Percentiles rank a stretch among this genome's conserved stretches.
Conservation (phyloP, 2,329 filamentous ascomycete genomes). For the Diatrype stigma region DNA sequence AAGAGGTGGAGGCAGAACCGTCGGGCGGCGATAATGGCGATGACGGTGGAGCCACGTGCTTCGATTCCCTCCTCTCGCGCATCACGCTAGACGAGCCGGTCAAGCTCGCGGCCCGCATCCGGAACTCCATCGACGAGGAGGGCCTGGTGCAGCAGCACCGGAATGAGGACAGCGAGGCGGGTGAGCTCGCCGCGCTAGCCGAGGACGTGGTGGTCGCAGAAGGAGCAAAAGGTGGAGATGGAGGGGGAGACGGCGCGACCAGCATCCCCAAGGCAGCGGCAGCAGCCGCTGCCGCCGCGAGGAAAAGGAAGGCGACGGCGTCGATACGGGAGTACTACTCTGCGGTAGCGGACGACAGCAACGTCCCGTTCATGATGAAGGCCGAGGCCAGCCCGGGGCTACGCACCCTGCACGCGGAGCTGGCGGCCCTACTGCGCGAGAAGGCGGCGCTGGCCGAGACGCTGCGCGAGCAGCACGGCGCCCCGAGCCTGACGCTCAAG, state of each 20-base stretch:
- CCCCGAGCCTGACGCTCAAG: slow-evolving; percentile 67
- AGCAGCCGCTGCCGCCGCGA: slow-evolving; percentile 26
- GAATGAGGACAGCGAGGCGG: slow-evolving; percentile 67
- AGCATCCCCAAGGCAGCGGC: slow-evolving; percentile 30
- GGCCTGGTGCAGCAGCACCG: slow-evolving; percentile 78
- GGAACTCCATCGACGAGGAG: slow-evolving; percentile 84
- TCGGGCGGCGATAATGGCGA: slow-evolving; percentile 38
- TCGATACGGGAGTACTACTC: slow-evolving; percentile 55
- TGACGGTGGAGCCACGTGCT: slow-evolving; percentile 26
- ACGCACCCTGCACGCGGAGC: slow-evolving; percentile 60
- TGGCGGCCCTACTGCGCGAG: slow-evolving; percentile 56
- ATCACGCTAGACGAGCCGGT: slow-evolving; percentile 64
- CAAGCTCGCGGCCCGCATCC: slow-evolving; percentile 67
- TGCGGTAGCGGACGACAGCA: slow-evolving; percentile 42
- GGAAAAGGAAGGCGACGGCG: slow-evolving; percentile 33
- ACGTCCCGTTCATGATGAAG: slow-evolving; percentile 62
- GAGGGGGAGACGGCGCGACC: no score
- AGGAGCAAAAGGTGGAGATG: slow-evolving; percentile 1
- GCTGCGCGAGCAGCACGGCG: slow-evolving; percentile 58
- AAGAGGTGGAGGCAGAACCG: no score
- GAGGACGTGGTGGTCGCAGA: slow-evolving; percentile 66
- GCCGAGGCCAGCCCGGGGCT: slow-evolving; percentile 64
- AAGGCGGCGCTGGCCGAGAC: slow-evolving; percentile 57
- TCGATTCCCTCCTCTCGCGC: slow-evolving; percentile 33
- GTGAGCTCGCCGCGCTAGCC: slow-evolving; percentile 67